These are phyloP conservation scores for Colletotrichum orchidophilum DNA, from an alignment of 2,329 filamentous ascomycete species.

Conservation along the genomic window DNA sequence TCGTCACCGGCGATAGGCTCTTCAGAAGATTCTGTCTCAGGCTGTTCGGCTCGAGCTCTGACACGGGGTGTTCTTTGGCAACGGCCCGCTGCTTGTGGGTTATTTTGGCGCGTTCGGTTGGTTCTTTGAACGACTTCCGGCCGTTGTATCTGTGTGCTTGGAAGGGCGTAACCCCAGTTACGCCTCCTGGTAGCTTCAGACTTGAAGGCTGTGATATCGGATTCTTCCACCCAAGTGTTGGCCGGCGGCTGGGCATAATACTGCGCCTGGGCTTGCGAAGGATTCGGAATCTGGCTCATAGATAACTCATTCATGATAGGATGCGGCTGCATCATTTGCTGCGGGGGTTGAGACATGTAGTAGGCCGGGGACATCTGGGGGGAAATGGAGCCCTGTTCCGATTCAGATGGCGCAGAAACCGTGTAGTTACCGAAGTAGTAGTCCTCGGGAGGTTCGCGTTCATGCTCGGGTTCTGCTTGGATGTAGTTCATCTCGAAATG, in stretches of 20 bases:
- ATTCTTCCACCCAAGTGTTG: not conserved
- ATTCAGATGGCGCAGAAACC: slow-evolving; percentile 39
- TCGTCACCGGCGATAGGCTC: not conserved
- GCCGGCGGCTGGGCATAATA: slow-evolving; percentile 2
- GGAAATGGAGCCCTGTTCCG: slow-evolving; percentile 27
- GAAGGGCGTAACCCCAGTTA: slow-evolving; percentile 4
- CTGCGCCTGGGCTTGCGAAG: not conserved
- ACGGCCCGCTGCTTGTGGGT: not conserved
- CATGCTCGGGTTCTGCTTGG: slow-evolving; percentile 46
- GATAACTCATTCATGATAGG: slow-evolving; percentile 15
- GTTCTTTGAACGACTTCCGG: not conserved
- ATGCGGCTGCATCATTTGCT: slow-evolving; percentile 5
- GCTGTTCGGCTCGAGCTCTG: not conserved
- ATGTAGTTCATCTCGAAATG: slow-evolving; percentile 50
- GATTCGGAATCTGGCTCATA: slow-evolving; percentile 7
- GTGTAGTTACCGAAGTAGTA: slow-evolving; percentile 48
- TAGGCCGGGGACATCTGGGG: not conserved
- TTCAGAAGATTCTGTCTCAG: not conserved
- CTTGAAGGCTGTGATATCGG: not conserved
- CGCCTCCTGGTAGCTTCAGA: not conserved
- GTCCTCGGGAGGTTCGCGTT: slow-evolving; percentile 46
- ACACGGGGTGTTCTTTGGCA: not conserved
- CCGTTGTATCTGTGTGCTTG: slow-evolving; percentile 25
- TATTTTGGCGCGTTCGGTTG: not conserved
- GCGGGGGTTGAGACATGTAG: not conserved